Evolutionary conservation across 1,284 basidiomycete species (phyloP).

Genomic region (Fomitopsis palustris): DNA sequence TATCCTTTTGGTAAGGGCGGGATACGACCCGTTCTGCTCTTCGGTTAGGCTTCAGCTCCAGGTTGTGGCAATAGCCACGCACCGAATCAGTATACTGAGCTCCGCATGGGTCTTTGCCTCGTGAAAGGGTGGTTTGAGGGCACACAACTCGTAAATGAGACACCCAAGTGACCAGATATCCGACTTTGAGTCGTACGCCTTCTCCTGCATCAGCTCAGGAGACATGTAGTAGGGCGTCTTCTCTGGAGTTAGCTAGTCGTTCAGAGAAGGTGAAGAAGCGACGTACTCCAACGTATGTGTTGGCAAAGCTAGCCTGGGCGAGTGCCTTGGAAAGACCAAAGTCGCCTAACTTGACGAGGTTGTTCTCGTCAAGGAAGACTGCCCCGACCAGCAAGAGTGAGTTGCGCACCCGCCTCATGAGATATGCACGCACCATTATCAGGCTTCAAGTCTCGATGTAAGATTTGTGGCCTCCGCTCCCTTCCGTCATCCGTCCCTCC

Average conservation of each 20-base stretch:
- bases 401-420: background rate
- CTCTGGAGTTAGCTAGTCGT: background rate
- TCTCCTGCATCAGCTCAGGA: conserved; percentile 94
- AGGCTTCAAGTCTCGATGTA: conserved; percentile 95
- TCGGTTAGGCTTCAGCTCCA: background rate
- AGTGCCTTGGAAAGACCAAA: conserved; percentile 95
- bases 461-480: conserved; percentile 68
- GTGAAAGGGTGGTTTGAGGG: conserved; percentile 86
- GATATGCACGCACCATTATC: conserved; percentile 78
- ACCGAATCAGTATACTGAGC: conserved; percentile 79
- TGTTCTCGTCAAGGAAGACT: conserved; percentile 84
- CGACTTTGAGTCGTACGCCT: conserved; percentile 94
- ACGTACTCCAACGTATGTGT: conserved; percentile 93
- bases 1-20: conserved; percentile 84
- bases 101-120: conserved; percentile 88
- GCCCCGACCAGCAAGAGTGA: background rate
- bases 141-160: conserved; percentile 93
- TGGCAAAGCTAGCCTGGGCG: conserved; percentile 83
- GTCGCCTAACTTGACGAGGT: conserved; percentile 90
- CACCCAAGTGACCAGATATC: conserved; percentile 99
- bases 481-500: conserved; percentile 39
- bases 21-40: conserved; percentile 74
- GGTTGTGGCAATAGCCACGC: conserved; percentile 12
- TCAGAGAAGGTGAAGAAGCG: background rate
- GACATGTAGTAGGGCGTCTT: conserved; percentile 99